Percentiles rank a stretch among this genome's conserved stretches.
These are phyloP conservation scores for Aspergillus carlsbadensis DNA, from an alignment of 495 filamentous ascomycete genomes.

Conservation along the genomic window DNA sequence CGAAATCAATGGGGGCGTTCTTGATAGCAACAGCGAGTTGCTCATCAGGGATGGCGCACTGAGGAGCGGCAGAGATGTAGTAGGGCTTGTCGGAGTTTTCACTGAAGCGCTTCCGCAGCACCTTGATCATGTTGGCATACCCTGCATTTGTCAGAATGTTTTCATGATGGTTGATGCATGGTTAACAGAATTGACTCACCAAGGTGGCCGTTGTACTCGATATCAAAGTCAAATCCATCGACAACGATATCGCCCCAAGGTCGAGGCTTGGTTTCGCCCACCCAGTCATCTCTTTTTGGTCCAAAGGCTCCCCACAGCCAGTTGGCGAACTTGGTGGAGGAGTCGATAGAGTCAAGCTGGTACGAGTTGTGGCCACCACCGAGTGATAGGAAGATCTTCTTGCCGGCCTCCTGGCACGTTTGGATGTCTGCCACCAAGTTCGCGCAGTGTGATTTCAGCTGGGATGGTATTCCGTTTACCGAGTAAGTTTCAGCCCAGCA, in stretches of 20 bases:
- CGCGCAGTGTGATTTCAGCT: slow-evolving; percentile 1
- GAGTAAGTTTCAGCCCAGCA: slow-evolving; percentile 13
- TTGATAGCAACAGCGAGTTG: slow-evolving; percentile 54
- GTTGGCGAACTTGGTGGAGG: slow-evolving; percentile 52
- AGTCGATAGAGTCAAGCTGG: slow-evolving; percentile 28
- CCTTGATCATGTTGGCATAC: slow-evolving; percentile 46
- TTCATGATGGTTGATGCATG: neutral
- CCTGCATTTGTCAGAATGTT: slow-evolving; percentile 27
- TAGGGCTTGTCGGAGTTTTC: slow-evolving; percentile 43
- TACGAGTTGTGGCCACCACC: slow-evolving; percentile 54
- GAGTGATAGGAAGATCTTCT: slow-evolving; percentile 66
- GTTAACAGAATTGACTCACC: slow-evolving; percentile 33
- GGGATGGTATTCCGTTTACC: neutral
- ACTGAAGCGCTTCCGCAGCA: slow-evolving; percentile 52
- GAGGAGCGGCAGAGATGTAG: slow-evolving; percentile 65
- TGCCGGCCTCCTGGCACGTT: slow-evolving; percentile 61
- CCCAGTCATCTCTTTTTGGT: slow-evolving; percentile 42
- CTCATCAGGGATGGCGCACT: slow-evolving; percentile 60
- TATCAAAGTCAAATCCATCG: slow-evolving; percentile 74
- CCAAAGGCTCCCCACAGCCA: slow-evolving; percentile 66
- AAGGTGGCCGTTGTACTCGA: slow-evolving; percentile 49
- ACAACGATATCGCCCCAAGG: slow-evolving; percentile 61
- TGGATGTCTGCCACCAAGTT: slow-evolving; percentile 15
- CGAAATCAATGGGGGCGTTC: slow-evolving; percentile 55
- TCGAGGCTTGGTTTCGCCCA: slow-evolving; percentile 38